Percentiles rank a stretch among this genome's conserved stretches.
Conservation (phyloP, 495 filamentous ascomycete species). For the Symbiotaphrina buchneri region DNA sequence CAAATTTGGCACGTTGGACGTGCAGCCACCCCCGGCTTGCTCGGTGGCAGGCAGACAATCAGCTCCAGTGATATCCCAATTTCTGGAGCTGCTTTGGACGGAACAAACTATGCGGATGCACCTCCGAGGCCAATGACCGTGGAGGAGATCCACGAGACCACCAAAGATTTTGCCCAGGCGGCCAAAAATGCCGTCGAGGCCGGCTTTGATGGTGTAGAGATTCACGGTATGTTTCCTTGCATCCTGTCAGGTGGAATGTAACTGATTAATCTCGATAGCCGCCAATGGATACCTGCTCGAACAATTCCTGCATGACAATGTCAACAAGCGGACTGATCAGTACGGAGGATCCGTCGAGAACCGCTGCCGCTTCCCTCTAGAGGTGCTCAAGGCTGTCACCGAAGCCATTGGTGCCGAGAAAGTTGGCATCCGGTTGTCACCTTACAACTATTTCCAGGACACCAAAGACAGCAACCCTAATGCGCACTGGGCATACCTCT, state of each 20-base stretch:
- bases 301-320: conserved; percentile 42
- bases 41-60: conserved; percentile 6
- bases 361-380: conserved; percentile 39
- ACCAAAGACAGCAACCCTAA: conserved; percentile 31
- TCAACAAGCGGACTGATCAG: conserved; percentile 37
- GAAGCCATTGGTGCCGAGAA: conserved; percentile 39
- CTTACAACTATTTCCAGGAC: conserved; percentile 37
- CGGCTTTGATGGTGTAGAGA: conserved; percentile 4
- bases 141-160: conserved; percentile 8
- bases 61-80: conserved; percentile 10
- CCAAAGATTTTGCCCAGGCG: conserved; percentile 8
- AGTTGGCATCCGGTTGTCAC: conserved; percentile 38
- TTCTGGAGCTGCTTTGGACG: conserved; percentile 7
- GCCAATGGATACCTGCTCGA: conserved; percentile 59
- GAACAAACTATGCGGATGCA: conserved; percentile 6
- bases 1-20: conserved; percentile 10
- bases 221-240: neutral
- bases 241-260: too few species aligned
- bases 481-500: conserved; percentile 10
- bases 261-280: neutral
- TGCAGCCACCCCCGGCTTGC: conserved; percentile 6
- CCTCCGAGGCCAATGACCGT: conserved; percentile 8
- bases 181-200: conserved; percentile 8
- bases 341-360: conserved; percentile 59
- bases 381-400: conserved; percentile 36